These are phyloP conservation scores for Podaxis sp. DNA, from an alignment of 768 basidiomycete genomes.

Conservation along the genomic window DNA sequence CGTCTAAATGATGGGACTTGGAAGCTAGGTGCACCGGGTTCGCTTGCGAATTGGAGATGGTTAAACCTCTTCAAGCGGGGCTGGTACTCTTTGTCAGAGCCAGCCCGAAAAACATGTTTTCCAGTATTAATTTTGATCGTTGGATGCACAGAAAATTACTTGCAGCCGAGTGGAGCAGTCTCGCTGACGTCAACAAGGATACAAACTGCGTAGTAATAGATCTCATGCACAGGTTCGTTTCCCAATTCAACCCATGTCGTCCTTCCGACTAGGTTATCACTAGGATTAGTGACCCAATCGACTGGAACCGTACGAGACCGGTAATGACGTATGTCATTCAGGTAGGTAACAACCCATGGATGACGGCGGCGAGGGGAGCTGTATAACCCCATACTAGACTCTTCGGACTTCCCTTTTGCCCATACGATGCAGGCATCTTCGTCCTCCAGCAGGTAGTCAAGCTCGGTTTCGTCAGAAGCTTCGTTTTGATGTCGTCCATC, in stretches of 20 bases:
- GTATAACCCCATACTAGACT: background rate
- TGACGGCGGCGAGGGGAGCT: background rate
- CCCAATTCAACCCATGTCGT: background rate
- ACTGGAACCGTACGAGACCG: background rate
- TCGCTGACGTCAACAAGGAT: background rate
- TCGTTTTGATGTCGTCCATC: background rate
- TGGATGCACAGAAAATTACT: too few species aligned
- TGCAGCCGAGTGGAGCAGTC: too few species aligned
- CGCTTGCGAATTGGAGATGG: too few species aligned
- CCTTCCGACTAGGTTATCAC: background rate
- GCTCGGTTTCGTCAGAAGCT: background rate
- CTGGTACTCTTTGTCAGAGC: too few species aligned
- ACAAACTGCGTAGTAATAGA: slow-evolving; percentile 7
- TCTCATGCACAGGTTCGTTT: slow-evolving; percentile 1
- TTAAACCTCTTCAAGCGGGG: too few species aligned
- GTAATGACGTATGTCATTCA: background rate
- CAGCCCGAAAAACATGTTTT: too few species aligned
- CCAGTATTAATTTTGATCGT: too few species aligned
- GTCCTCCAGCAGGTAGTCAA: background rate
- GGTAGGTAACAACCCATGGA: background rate
- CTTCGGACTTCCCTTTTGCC: background rate
- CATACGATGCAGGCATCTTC: background rate
- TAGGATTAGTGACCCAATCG: slow-evolving; percentile 3
- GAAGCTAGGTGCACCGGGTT: too few species aligned
- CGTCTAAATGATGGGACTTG: too few species aligned